A percentile compares a stretch with the other conserved stretches of the same genome.
Evolutionary conservation across 345 rosid genomes (phyloP).

Genomic region (Stellera chamaejasme): DNA sequence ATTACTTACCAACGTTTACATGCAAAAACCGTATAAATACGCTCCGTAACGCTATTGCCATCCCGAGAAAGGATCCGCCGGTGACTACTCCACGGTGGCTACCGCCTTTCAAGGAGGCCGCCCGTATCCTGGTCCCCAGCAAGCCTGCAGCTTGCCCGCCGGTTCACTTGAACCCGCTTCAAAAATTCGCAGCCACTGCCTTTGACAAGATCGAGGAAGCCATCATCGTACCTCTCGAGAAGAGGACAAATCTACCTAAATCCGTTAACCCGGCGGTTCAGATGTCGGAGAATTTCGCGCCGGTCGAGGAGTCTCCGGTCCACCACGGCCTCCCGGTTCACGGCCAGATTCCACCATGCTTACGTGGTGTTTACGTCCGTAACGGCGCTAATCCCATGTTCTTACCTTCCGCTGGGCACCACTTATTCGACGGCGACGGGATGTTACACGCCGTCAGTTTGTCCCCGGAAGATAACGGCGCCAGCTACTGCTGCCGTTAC

Average conservation of each 20-base stretch:
- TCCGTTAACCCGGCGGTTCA: constrained; percentile 40
- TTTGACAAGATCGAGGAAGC: constrained; percentile 33
- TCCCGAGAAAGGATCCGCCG: not conserved
- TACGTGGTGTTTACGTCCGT: constrained; percentile 54
- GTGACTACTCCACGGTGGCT: not conserved
- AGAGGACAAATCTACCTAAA: constrained; percentile 19
- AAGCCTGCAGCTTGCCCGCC: constrained; percentile 8
- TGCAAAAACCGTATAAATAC: constrained; percentile 20
- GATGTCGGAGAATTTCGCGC: constrained; percentile 61
- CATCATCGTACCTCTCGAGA: constrained; percentile 23
- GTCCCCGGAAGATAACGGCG: constrained; percentile 12
- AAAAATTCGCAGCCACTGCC: constrained; percentile 26
- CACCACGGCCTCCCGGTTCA: constrained; percentile 34
- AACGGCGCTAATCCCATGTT: constrained; percentile 73
- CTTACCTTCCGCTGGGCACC: constrained; percentile 54
- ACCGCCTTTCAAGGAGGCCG: not conserved
- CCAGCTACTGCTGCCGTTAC: constrained; percentile 57
- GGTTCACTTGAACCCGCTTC: constrained; percentile 24
- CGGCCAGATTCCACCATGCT: constrained; percentile 46
- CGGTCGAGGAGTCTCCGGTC: constrained; percentile 65
- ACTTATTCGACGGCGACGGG: constrained; percentile 81
- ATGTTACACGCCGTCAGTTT: constrained; percentile 74
- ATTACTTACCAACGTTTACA: not conserved
- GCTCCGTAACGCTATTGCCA: constrained; percentile 9
- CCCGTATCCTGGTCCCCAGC: not conserved